Evolutionary conservation across 441 rosid genomes (phyloP).

Genomic region (Iberis amara): DNA sequence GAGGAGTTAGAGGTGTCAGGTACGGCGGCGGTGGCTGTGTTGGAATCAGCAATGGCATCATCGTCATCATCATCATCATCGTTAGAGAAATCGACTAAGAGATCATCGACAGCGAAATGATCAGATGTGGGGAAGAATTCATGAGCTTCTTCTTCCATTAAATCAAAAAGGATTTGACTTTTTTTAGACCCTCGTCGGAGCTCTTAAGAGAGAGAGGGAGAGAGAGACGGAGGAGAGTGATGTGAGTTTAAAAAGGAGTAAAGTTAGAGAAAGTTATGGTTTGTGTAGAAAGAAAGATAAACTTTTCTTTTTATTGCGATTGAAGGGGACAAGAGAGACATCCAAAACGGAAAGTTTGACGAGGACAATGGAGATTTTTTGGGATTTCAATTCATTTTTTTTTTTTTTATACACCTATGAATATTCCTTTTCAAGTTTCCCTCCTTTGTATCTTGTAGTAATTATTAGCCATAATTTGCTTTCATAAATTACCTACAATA

Average conservation of each 20-base stretch:
- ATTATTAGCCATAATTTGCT: no score
- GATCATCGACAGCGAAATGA: conserved; percentile 53
- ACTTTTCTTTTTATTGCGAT: no score
- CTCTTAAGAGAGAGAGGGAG: conserved; percentile 26
- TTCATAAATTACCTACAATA: no score
- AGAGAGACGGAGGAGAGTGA: conserved; percentile 21
- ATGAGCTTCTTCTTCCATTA: not conserved
- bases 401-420: no score
- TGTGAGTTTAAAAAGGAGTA: conserved; percentile 46
- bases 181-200: no score
- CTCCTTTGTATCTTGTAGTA: no score
- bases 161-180: not conserved
- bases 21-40: no score
- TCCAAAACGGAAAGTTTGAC: conserved; percentile 60
- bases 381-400: no score
- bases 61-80: conserved; percentile 55
- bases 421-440: no score
- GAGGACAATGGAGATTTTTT: no score
- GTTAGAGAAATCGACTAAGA: conserved; percentile 78
- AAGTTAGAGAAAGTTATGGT: conserved; percentile 38
- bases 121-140: conserved; percentile 29
- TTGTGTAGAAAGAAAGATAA: conserved; percentile 55
- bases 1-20: no score
- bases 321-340: conserved; percentile 70
- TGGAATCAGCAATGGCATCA: conserved; percentile 48